Percentiles rank a stretch among this genome's conserved stretches.
phyloP scores from a whole-genome alignment of 768 basidiomycete genomes.

The Auricularia auricula-judae region DNA sequence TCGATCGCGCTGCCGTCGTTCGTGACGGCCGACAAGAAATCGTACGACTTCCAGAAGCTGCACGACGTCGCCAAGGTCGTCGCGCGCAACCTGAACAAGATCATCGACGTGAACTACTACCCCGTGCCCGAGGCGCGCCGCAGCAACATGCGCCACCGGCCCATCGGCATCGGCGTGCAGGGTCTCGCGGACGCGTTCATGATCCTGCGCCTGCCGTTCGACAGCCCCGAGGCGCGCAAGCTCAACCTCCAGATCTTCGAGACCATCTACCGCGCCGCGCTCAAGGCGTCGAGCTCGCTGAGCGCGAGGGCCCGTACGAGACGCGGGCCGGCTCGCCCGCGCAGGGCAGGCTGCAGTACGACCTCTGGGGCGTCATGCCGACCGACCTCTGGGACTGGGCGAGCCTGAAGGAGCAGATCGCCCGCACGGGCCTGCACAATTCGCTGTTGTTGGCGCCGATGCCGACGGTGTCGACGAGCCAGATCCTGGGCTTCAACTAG shows the following conservation, averaged over 20 bases:
- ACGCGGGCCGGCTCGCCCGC: conserved; percentile 90
- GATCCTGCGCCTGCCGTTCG: conserved; percentile 93
- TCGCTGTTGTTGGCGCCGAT: conserved; percentile 90
- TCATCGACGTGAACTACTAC: conserved; percentile 95
- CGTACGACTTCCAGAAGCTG: conserved; percentile 88
- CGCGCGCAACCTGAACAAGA: conserved; percentile 82
- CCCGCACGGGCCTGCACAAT: conserved; percentile 72
- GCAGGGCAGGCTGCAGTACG: conserved; percentile 83
- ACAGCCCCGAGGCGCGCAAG: conserved; percentile 71
- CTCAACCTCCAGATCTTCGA: conserved; percentile 96
- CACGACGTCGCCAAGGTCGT: conserved; percentile 93
- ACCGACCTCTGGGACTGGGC: conserved; percentile 91
- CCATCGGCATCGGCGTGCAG: conserved; percentile 95
- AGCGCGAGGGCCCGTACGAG: conserved; percentile 71
- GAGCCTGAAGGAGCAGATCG: conserved; percentile 75
- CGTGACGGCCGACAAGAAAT: conserved; percentile 32
- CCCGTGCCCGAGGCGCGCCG: conserved; percentile 83
- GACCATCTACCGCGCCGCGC: conserved; percentile 93
- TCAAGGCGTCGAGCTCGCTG: conserved; percentile 91
- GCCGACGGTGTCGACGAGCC: conserved; percentile 97
- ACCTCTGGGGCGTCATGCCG: conserved; percentile 90
- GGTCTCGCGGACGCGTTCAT: conserved; percentile 98
- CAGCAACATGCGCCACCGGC: conserved; percentile 95
- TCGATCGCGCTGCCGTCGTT: conserved; percentile 92
- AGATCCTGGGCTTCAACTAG: conserved; percentile 96